Conservation (phyloP, 257 asterid species). For the Datura wrightii region DNA sequence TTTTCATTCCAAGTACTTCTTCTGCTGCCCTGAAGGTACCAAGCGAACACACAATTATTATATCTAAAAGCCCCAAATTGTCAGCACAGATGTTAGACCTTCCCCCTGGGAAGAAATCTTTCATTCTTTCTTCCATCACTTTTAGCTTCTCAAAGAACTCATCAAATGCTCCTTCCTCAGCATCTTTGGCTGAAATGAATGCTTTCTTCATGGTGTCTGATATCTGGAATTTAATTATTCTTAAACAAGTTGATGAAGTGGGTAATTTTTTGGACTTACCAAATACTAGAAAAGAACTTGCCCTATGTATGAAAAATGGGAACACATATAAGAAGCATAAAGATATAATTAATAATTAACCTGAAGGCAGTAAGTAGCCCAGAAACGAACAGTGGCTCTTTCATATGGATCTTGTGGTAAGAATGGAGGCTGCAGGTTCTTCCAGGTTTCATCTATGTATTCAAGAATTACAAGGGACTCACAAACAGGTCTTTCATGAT, state of each 20-base stretch:
- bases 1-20: constrained; percentile 42
- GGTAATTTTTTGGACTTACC: not conserved
- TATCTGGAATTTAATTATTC: constrained; percentile 31
- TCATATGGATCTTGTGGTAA: constrained; percentile 48
- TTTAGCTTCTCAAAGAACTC: constrained; percentile 40
- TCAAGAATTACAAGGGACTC: constrained; percentile 35
- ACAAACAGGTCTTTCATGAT: constrained; percentile 11
- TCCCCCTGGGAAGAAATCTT: constrained; percentile 33
- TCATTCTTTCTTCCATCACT: constrained; percentile 46
- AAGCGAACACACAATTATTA: constrained; percentile 44
- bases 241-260: not conserved
- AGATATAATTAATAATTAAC: constrained; percentile 22
- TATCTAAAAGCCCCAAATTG: constrained; percentile 45
- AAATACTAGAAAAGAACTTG: not conserved
- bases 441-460: constrained; percentile 33
- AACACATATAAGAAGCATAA: not conserved
- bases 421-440: constrained; percentile 32
- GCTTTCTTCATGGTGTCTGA: constrained; percentile 37
- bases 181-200: constrained; percentile 28
- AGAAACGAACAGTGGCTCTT: constrained; percentile 47
- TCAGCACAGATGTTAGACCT: constrained; percentile 24
- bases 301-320: not conserved
- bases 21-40: constrained; percentile 45
- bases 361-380: constrained; percentile 52
- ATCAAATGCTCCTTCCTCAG: constrained; percentile 31